Evolutionary conservation across 1,139 yeast species (phyloP).

Genomic region (Pichia kudriavzevii): DNA sequence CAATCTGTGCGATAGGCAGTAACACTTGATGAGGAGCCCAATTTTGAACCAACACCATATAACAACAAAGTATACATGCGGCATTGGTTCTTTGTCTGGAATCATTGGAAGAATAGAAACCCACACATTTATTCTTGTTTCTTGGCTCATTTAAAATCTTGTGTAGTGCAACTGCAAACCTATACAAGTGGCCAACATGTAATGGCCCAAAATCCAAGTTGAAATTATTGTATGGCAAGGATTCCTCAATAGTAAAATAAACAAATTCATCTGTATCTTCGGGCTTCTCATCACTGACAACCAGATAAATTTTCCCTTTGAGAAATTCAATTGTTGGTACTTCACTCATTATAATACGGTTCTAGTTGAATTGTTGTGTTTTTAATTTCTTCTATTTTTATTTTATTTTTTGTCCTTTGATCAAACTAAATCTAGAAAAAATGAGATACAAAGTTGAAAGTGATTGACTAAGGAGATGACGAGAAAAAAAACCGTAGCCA

Average conservation of each 20-base stretch:
- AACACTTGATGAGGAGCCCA: slow-evolving; percentile 98
- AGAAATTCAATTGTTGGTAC: slow-evolving; percentile 31
- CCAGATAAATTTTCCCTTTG: slow-evolving; percentile 66
- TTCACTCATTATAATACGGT: slow-evolving; percentile 6
- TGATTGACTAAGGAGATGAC: too few relatives aligned
- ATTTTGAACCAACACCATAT: slow-evolving; percentile 89
- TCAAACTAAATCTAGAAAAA: too few relatives aligned
- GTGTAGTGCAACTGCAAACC: slow-evolving; percentile 92
- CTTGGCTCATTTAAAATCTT: slow-evolving; percentile 80
- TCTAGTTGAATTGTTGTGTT: neutral
- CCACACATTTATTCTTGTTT: slow-evolving; percentile 83
- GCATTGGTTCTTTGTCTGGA: slow-evolving; percentile 86
- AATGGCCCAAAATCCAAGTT: slow-evolving; percentile 95
- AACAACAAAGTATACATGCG: slow-evolving; percentile 88
- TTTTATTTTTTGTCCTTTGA: neutral
- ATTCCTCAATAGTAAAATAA: slow-evolving; percentile 87
- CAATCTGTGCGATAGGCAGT: slow-evolving; percentile 87
- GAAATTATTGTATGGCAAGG: slow-evolving; percentile 84
- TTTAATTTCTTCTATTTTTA: neutral
- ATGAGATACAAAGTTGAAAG: too few relatives aligned
- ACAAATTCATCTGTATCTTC: slow-evolving; percentile 68
- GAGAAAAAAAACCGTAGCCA: too few relatives aligned
- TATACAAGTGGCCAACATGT: slow-evolving; percentile 84
- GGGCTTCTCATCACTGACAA: slow-evolving; percentile 80
- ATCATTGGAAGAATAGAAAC: slow-evolving; percentile 76